A percentile compares a stretch with the other conserved stretches of the same genome.
Evolutionary conservation across 306 rosid genomes (phyloP).

Genomic region (Ziziphus jujuba): DNA sequence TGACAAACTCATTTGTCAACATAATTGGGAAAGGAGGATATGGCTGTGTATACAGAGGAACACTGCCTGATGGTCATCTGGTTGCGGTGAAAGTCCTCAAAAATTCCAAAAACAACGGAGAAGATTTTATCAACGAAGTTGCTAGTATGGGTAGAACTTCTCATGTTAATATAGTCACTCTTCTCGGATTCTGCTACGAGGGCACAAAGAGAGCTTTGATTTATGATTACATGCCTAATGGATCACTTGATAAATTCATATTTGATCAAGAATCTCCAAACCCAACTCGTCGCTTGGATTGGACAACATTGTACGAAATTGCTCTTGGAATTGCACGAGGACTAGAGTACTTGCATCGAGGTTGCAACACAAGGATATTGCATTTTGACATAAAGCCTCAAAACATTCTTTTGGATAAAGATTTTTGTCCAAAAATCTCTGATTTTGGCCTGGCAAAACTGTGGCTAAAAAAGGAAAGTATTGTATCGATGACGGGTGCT

Average conservation of each 20-base stretch:
- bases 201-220: too few species aligned
- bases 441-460: slow-evolving; percentile 44
- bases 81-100: slow-evolving; percentile 37
- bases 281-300: too few species aligned
- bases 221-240: too few species aligned
- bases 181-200: too few species aligned
- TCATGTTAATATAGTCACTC: slow-evolving; percentile 37
- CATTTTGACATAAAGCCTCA: too few species aligned
- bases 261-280: too few species aligned
- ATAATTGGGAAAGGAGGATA: slow-evolving; percentile 43
- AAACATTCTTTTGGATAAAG: too few species aligned
- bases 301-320: slow-evolving; percentile 1
- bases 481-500: slow-evolving; percentile 20
- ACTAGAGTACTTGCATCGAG: too few species aligned
- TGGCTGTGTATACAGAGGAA: slow-evolving; percentile 41
- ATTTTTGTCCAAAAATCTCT: too few species aligned
- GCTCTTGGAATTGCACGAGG: too few species aligned
- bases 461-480: slow-evolving; percentile 33
- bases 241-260: too few species aligned
- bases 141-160: slow-evolving; percentile 43
- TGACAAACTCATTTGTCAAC: slow-evolving; percentile 29
- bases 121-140: slow-evolving; percentile 48
- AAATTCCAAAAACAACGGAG: slow-evolving; percentile 29
- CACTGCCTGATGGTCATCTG: slow-evolving; percentile 24
- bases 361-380: too few species aligned